Base-by-base conservation (phyloP, 2,329 filamentous ascomycete species). In the Capronia americana region DNA sequence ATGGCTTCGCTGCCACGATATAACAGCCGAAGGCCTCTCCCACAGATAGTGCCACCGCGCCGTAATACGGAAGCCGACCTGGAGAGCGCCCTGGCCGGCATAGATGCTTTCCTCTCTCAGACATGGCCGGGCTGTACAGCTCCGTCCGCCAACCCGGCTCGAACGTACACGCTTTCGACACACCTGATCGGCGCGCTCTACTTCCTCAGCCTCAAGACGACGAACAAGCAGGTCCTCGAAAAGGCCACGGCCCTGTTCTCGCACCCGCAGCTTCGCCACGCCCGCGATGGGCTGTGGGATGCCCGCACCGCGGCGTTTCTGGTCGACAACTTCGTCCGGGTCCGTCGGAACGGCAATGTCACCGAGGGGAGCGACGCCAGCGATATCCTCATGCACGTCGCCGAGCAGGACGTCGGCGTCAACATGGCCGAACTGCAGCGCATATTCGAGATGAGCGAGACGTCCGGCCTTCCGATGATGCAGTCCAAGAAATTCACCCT, bases 211-310 rank as follows among this genome's bases (percentile, higher is more conserved):
- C 53, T 74, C 10, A 75, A 74, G 46, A 71, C 71, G 0, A 69
- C 34, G 1, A 56, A 64, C 54, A 57, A 20, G 17, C 8, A 34
- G 10, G 71, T 64, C 2, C 28, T 72, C 7, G 41, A 67, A 14
- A 57, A n/a, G 3, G 68, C 70, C 2, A 58, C 73, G 0, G 61
- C 61, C 1, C 61, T 75, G 1, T 64, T 74, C 58, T 64, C 65
- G n/a, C 61, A 70, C 28, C 61, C 70, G 1, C 50, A 26, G 6
- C 41, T 73, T 17, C 38, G 34, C 10, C 56, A 72, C 5, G 32
- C 65, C 4, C 67, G 70, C 30, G 73, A 74, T 32, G 72, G 72
- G 1, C 64, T 74, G 1, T 75, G 73, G 72, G 70, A 74, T 51
- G 57, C 72, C 5, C 53, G 56, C 2, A 70, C 65, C 26, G 72